These are phyloP conservation scores for Cercophora sp. DNA, from an alignment of 495 filamentous ascomycete genomes.

Conservation along the genomic window DNA sequence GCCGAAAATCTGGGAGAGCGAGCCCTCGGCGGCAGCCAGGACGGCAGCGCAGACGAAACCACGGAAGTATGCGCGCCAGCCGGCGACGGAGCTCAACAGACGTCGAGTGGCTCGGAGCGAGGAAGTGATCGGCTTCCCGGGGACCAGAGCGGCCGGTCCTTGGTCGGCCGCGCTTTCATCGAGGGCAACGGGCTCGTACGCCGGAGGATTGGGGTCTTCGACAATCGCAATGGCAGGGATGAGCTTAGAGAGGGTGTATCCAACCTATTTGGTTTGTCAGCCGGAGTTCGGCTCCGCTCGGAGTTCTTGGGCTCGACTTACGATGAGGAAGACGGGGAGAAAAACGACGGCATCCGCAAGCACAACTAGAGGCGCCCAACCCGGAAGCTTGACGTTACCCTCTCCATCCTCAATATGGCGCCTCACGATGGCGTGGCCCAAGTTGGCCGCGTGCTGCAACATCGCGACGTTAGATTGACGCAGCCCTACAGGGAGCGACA, in stretches of 20 bases:
- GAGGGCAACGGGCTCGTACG: slow-evolving; percentile 39
- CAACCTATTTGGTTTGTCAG: slow-evolving; percentile 19
- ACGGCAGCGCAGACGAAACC: slow-evolving; percentile 32
- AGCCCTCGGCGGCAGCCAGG: slow-evolving; percentile 13
- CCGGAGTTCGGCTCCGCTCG: neutral
- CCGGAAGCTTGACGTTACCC: slow-evolving; percentile 4
- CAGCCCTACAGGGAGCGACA: too few relatives aligned
- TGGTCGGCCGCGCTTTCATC: slow-evolving; percentile 30
- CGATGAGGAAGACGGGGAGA: slow-evolving; percentile 34
- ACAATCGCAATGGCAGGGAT: slow-evolving; percentile 45
- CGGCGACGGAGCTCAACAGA: slow-evolving; percentile 31
- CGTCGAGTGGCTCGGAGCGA: slow-evolving; percentile 41
- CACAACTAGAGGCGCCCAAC: slow-evolving; percentile 6
- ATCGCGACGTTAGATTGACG: neutral
- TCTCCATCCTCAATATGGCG: slow-evolving; percentile 8
- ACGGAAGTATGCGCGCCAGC: slow-evolving; percentile 39
- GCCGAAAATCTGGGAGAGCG: slow-evolving; percentile 21
- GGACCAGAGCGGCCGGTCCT: slow-evolving; percentile 18
- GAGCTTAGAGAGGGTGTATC: slow-evolving; percentile 37
- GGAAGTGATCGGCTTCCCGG: slow-evolving; percentile 34
- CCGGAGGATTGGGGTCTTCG: slow-evolving; percentile 47
- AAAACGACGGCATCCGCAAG: slow-evolving; percentile 35
- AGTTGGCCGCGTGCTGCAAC: neutral
- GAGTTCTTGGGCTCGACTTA: slow-evolving; percentile 21
- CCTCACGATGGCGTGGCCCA: slow-evolving; percentile 10